Base-by-base conservation (phyloP, 495 filamentous ascomycete species). In the Neurospora sp. region DNA sequence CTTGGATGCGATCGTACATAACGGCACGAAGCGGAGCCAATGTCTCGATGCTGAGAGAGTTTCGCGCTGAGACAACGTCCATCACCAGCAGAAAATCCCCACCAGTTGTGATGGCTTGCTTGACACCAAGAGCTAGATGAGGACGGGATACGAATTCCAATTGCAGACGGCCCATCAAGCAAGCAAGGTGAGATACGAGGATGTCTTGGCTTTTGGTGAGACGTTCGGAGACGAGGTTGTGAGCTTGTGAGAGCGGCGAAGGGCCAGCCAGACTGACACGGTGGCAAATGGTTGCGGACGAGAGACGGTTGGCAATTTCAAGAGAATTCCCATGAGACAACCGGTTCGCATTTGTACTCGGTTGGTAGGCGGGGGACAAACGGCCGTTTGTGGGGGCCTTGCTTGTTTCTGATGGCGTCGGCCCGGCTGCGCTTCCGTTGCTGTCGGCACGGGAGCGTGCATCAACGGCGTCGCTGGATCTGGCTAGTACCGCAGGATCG, bases 91-190 rank as follows among this genome's bases (percentile, higher is more conserved):
- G 85, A 44, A 98, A 83, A 69, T 89, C 88, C 27, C 90, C 92
- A 44, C 94, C 96, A 37, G 95, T 92, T 40, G 89, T 85, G 16
- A 94, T 91, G 3, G 94, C 92, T 81, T 96, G 92, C 79, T 92
- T 89, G 41, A 89, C 82, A 16, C 85, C 82, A 20, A 89, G 78
- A 40, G 93, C 88, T 27, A 98, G 88, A 76, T 97, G 93, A 0
- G 92, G 88, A 23, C 93, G 91, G 20, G 94, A 95, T 72, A 94
- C 92, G 9, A 93, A 94, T 78, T 97, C 93, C 72, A 97, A 87
- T 76, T 97, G 93, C 39, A 97, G 84, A n/a, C 88, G 86, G 16
- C 96, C 96, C 81, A 97, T 94, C 78, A 98, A 97, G 11, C 92
- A 94, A 46, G 92, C 94, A 66, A 98, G 88, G 76, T 92, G 90